Evolutionary conservation across 108 stramenopile species (phyloP).

Genomic region (Nitzschia inconspicua): DNA sequence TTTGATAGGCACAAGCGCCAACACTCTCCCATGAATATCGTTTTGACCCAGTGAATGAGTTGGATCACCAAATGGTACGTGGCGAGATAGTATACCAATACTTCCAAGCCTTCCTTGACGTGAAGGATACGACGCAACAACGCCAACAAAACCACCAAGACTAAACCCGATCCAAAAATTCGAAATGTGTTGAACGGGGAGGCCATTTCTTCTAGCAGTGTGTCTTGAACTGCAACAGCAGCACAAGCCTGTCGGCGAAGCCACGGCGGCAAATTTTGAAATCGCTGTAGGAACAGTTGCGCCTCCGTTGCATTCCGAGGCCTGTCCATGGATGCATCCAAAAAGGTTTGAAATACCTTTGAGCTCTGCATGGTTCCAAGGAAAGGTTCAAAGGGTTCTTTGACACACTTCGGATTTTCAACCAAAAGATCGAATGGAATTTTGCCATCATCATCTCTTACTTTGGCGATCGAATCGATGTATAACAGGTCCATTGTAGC

Average conservation of each 20-base stretch:
- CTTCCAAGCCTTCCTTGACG: background rate
- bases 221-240: conserved; percentile 26
- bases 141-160: conserved; percentile 19
- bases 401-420: conserved; percentile 11
- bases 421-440: conserved; percentile 37
- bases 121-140: conserved; percentile 33
- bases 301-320: conserved; percentile 11
- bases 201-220: conserved; percentile 32
- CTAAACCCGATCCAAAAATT: conserved; percentile 23
- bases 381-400: conserved; percentile 4
- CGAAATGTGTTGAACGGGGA: conserved; percentile 18
- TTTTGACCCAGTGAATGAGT: conserved; percentile 21
- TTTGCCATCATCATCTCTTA: conserved; percentile 26
- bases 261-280: conserved; percentile 40
- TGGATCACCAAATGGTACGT: conserved; percentile 20
- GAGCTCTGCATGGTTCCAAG: too few relatives aligned
- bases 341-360: conserved; percentile 23
- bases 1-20: conserved; percentile 23
- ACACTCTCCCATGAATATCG: conserved; percentile 17
- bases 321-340: conserved; percentile 23
- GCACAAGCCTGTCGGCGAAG: conserved; percentile 38
- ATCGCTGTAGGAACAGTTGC: conserved; percentile 6
- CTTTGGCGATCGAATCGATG: conserved; percentile 21
- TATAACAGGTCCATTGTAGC: conserved; percentile 26
- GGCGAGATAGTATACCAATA: conserved; percentile 12